phyloP scores from a whole-genome alignment of 345 rosid species.

The Trapa incisa region DNA sequence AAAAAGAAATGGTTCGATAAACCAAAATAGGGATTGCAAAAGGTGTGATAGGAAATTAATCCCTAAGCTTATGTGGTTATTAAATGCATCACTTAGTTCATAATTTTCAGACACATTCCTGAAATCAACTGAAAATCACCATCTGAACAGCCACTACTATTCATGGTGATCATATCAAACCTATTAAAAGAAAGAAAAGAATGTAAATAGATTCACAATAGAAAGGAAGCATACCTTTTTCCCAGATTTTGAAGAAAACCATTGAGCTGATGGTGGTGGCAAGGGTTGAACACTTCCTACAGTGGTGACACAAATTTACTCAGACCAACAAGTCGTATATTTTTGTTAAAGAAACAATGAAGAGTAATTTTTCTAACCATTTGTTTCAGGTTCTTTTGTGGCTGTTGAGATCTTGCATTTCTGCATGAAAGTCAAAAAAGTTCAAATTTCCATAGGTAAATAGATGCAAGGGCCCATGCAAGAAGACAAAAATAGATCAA shows the following conservation, averaged over 20 bases:
- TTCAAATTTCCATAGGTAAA: not conserved
- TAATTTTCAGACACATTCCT: no score
- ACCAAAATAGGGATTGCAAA: not conserved
- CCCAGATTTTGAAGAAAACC: constrained; percentile 49
- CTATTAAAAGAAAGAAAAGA: not conserved
- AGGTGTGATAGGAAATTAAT: not conserved
- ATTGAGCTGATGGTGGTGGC: constrained; percentile 27
- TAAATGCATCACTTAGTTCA: not conserved
- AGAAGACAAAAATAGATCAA: not conserved
- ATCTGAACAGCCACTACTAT: not conserved
- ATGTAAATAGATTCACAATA: not conserved
- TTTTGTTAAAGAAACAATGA: not conserved
- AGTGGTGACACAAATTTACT: constrained; percentile 6
- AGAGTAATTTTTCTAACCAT: constrained; percentile 32
- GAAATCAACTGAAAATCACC: not conserved
- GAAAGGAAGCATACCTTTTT: constrained; percentile 14
- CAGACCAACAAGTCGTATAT: not conserved
- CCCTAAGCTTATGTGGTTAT: not conserved
- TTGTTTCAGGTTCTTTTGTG: constrained; percentile 20
- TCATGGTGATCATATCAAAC: not conserved
- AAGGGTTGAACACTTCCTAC: constrained; percentile 31
- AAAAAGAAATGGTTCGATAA: not conserved
- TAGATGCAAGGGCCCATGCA: not conserved
- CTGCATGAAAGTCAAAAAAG: constrained; percentile 18
- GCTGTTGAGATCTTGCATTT: constrained; percentile 21